Conservation (phyloP, 225 moss, liverwort and hornwort species). For the Pseudisothecium myosuroides region DNA sequence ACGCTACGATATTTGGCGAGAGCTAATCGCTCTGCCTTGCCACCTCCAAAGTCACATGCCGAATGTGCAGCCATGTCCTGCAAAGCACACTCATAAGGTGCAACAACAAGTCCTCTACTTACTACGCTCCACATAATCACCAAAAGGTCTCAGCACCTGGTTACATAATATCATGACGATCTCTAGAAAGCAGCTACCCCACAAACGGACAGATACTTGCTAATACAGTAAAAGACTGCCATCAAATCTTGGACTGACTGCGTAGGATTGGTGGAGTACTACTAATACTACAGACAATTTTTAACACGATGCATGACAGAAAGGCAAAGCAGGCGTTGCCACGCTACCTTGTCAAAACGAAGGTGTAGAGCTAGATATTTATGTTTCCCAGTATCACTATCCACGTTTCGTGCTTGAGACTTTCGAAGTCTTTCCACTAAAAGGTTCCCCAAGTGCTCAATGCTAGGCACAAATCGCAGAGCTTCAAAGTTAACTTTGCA, state of each 20-base stretch:
- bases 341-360: conserved; percentile 85
- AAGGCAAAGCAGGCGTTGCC: not conserved
- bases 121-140: not conserved
- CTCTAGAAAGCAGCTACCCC: not conserved
- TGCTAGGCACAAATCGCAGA: conserved; percentile 57
- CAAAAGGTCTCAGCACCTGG: not conserved
- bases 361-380: conserved; percentile 77
- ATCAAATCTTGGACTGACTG: not conserved
- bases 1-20: conserved; percentile 74
- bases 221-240: not conserved
- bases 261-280: not conserved
- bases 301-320: not conserved
- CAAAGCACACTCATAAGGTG: conserved; percentile 1
- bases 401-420: not conserved
- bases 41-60: conserved; percentile 94
- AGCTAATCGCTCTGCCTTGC: conserved; percentile 71
- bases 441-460: conserved; percentile 53
- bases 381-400: conserved; percentile 7
- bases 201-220: not conserved
- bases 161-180: not conserved
- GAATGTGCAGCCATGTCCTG: conserved; percentile 99
- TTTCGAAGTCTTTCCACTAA: conserved; percentile 61
- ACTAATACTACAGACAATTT: not conserved
- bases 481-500: conserved; percentile 94
- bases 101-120: not conserved